Evolutionary conservation across 1,284 basidiomycete genomes (phyloP), one percentile per base, ranked within the genome.

Genomic region (Mycena citricolor): DNA sequence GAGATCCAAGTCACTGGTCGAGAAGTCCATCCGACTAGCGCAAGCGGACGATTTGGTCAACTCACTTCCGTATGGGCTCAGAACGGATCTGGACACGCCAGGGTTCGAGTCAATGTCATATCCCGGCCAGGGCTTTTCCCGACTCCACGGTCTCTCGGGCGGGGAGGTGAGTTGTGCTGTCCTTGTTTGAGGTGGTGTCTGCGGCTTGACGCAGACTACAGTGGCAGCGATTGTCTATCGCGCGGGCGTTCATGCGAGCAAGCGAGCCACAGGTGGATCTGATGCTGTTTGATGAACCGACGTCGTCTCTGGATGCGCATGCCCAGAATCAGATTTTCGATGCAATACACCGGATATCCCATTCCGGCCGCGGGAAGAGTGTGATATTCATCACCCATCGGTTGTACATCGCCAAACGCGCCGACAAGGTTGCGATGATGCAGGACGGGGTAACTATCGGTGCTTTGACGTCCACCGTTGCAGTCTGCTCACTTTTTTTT

Each of bases 201-300:
- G 42, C 53, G 21, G 44, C 31, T 42, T 11, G 43, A 32, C 40
- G 32, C 43, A 36, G 44, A 5, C 45, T 32, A 24, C 65, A 92
- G 84, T 92, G 89, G 89, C 89, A 92, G 68, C 74, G 86, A 55
- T 75, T 92, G 49, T 88, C 89, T 11, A 75, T 92, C 33, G 83
- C 89, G 37, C 77, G 89, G 39, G 85, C 88, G 14, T 91, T 92
- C 58, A 88, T 90, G 84, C 73, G 87, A 49, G 81, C 86, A 23
- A 71, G 71, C 52, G 75, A 82, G 55, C 78, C 85, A n/a, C 78
- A 81, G 52, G 78, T 86, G 17, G 83, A 90, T 62, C 68, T 93
- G 11, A 68, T 92, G 28, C 66, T 92, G 32, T 85, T 92, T 58
- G 90, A 92, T 61, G 85, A 88, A 65, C 84, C 85, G 39, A 87